These are phyloP conservation scores for Vitis rupestris DNA, from an alignment of 164 flowering plant genomes.

Conservation along the genomic window DNA sequence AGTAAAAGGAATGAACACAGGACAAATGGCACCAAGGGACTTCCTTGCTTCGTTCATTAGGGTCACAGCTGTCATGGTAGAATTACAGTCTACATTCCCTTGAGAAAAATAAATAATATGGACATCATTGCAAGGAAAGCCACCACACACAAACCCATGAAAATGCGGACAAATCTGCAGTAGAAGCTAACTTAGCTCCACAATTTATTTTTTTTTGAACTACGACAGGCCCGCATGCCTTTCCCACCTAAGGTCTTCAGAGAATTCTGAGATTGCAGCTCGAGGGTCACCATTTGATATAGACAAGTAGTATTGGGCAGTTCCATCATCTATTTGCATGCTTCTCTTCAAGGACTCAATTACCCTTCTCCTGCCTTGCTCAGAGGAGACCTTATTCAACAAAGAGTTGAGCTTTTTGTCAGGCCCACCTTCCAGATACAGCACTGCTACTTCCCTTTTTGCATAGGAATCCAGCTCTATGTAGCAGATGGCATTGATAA, in stretches of 20 bases:
- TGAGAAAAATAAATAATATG: too few species aligned
- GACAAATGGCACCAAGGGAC: too few species aligned
- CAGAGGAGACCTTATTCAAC: slow-evolving; percentile 30
- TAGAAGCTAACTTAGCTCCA: neutral
- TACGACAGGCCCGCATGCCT: slow-evolving; percentile 40
- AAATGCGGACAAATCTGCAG: neutral
- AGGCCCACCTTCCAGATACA: slow-evolving; percentile 76
- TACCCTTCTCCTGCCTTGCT: slow-evolving; percentile 55
- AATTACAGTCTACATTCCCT: too few species aligned
- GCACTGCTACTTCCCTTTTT: slow-evolving; percentile 87
- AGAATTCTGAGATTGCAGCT: slow-evolving; percentile 74
- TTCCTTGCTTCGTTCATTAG: too few species aligned
- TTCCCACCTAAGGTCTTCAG: slow-evolving; percentile 88
- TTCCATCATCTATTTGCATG: slow-evolving; percentile 92
- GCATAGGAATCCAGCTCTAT: slow-evolving; percentile 78
- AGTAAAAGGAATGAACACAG: too few species aligned
- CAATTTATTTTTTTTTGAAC: neutral
- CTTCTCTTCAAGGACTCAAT: slow-evolving; percentile 79
- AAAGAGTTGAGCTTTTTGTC: slow-evolving; percentile 24
- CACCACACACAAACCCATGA: too few species aligned
- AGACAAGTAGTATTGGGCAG: slow-evolving; percentile 80
- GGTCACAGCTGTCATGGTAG: too few species aligned
- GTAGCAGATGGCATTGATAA: slow-evolving; percentile 69
- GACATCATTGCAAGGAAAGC: too few species aligned
- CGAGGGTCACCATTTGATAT: slow-evolving; percentile 83